Base-by-base conservation (phyloP, 2,329 filamentous ascomycete species). In the Ceratocystis colombiana region DNA sequence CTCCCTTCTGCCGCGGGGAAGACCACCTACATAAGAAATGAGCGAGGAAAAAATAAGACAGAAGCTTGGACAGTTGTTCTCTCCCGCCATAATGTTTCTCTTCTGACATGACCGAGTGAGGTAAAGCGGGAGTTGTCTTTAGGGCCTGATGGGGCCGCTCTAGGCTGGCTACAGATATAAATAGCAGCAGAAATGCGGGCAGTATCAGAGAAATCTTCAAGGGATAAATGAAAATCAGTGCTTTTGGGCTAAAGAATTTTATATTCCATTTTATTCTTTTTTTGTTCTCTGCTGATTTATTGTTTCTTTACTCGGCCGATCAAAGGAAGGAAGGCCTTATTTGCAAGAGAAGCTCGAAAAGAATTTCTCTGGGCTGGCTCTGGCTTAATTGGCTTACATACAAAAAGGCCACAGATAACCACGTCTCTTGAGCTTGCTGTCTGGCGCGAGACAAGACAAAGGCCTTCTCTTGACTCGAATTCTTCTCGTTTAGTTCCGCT, bases 101-200 rank as follows among this genome's bases (percentile, higher is more conserved):
- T 59, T 59, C 55, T 59, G 55, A 59, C 55, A 59, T n/a, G 55
- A 37, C 55, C 55, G 22, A 59, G 22, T 57, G 55, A 59, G 53
- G 55, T 37, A 17, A 59, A 37, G 55, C 55, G 55, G 55, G 55
- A 37, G 55, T 59, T 59, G n/a, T 41, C 37, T 15, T 41, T 41
- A 15, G 37, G 37, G 37, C 33, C 33, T 37, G 33, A 10, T 10
- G 33, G 33, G 33, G 8, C 2, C 8, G 10, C 3, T 10, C 33
- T 37, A 12, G 33, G 33, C 17, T 59, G 28, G 55, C 55, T 37
- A 6, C 5, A 37, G 55, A 59, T 37, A 59, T 33, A 59, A 59
- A 59, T 59, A 59, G 55, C 55, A 33, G 20, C 12, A 59, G 5
- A n/a, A 59, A 59, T 37, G 55, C 55, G 33, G 28, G 55, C 55